Evolutionary conservation across 495 filamentous ascomycete genomes (phyloP).

Genomic region (Neurospora sp.): DNA sequence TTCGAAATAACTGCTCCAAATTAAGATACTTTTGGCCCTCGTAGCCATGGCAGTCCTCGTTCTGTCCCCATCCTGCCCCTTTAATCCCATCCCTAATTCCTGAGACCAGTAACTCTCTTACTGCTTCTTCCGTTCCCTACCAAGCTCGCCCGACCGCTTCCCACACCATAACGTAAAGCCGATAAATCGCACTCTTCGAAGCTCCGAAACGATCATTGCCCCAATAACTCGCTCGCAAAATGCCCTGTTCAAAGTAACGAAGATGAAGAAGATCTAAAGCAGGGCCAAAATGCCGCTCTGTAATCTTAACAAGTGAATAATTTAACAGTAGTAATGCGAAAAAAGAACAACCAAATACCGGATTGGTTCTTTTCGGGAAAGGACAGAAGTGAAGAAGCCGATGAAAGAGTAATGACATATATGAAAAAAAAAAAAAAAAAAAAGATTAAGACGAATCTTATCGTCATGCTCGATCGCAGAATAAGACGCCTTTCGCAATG

Average conservation of each 20-base stretch:
- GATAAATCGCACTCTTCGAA: background rate
- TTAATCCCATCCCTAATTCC: background rate
- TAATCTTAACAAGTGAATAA: background rate
- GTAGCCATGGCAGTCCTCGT: background rate
- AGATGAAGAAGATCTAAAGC: background rate
- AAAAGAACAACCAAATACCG: background rate
- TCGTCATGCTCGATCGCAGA: background rate
- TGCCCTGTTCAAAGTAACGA: background rate
- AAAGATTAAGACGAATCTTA: background rate
- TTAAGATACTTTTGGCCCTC: background rate
- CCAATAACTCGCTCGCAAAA: background rate
- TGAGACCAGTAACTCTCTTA: background rate
- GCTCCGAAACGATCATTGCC: too few species aligned
- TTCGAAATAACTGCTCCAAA: background rate
- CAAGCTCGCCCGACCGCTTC: background rate
- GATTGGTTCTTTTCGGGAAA: background rate
- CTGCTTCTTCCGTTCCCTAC: background rate
- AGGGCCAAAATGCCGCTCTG: background rate
- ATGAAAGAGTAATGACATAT: background rate
- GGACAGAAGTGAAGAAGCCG: background rate
- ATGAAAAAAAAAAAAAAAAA: background rate
- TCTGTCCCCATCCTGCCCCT: background rate
- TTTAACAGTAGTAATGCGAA: background rate
- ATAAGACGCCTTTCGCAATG: background rate
- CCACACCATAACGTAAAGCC: background rate